Evolutionary conservation across 176 grass and related monocot species (phyloP).

Genomic region (Triticum urartu): DNA sequence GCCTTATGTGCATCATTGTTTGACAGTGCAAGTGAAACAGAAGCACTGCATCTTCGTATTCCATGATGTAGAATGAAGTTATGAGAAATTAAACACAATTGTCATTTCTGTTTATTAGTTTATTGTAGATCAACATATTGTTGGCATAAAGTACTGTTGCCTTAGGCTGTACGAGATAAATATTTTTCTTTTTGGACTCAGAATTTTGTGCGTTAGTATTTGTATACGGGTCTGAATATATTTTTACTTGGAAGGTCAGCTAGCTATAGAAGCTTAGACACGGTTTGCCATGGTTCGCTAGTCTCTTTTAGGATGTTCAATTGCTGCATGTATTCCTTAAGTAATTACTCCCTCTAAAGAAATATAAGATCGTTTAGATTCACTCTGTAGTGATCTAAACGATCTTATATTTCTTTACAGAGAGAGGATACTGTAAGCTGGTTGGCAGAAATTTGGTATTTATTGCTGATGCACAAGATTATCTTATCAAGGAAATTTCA

Average conservation of each 20-base stretch:
- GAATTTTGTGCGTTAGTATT: not conserved
- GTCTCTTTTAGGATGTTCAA: not conserved
- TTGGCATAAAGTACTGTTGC: not conserved
- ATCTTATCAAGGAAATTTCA: constrained; percentile 18
- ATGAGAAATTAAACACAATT: not conserved
- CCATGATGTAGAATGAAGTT: constrained; percentile 1
- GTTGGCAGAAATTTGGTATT: not conserved
- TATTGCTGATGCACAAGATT: constrained; percentile 19
- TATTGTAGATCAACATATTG: constrained; percentile 16
- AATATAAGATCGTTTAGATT: no score
- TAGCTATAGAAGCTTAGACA: not conserved
- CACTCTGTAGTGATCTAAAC: no score
- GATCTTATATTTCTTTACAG: no score
- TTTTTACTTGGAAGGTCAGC: not conserved
- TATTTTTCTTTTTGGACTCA: not conserved
- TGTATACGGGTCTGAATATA: not conserved
- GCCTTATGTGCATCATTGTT: constrained; percentile 4
- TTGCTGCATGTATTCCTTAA: not conserved
- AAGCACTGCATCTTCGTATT: not conserved
- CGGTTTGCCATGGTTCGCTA: not conserved
- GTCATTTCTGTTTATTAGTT: not conserved
- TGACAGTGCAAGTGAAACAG: constrained; percentile 18
- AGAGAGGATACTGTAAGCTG: not conserved
- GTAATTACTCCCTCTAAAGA: not conserved
- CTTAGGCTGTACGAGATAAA: not conserved